phyloP scores from a whole-genome alignment of 176 grass and related monocot species.

The Hyparrhenia diplandra region DNA sequence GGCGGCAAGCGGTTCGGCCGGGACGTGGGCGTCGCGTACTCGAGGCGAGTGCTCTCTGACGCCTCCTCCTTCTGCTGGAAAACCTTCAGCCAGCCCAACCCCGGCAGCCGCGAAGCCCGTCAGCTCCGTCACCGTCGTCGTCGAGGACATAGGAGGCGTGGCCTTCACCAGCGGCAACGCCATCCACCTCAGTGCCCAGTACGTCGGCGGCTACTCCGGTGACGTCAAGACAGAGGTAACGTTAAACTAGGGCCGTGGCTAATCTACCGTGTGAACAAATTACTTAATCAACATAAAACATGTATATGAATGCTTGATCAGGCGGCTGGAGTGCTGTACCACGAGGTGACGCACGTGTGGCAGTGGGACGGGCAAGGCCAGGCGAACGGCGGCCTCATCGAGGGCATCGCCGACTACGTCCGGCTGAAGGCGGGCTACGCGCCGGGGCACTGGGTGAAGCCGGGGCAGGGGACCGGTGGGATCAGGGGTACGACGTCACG shows the following conservation, averaged over 20 bases:
- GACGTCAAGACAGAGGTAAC: not conserved
- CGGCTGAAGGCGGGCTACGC: slow-evolving; percentile 48
- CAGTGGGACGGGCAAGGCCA: slow-evolving; percentile 49
- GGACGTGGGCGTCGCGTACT: slow-evolving; percentile 45
- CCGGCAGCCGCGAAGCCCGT: slow-evolving; percentile 27
- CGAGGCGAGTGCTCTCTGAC: slow-evolving; percentile 44
- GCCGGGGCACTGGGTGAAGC: slow-evolving; percentile 42
- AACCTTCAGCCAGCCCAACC: slow-evolving; percentile 28
- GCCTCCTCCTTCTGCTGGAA: slow-evolving; percentile 60
- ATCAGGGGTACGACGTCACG: slow-evolving; percentile 58
- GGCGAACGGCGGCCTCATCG: slow-evolving; percentile 41
- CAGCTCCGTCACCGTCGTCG: not conserved
- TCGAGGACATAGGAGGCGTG: not conserved
- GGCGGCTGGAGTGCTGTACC: not conserved
- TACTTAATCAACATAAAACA: not conserved
- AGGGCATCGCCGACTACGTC: slow-evolving; percentile 79
- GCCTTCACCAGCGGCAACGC: not conserved
- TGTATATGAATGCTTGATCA: not conserved
- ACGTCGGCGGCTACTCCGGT: not conserved
- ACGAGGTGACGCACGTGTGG: slow-evolving; percentile 30
- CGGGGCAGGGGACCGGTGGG: slow-evolving; percentile 57
- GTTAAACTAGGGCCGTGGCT: too few species aligned
- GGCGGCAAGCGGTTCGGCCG: slow-evolving; percentile 55
- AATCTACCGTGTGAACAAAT: not conserved
- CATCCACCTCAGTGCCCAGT: not conserved